phyloP scores from a whole-genome alignment of 2,329 filamentous ascomycete genomes.

The Elsinoe batatas region DNA sequence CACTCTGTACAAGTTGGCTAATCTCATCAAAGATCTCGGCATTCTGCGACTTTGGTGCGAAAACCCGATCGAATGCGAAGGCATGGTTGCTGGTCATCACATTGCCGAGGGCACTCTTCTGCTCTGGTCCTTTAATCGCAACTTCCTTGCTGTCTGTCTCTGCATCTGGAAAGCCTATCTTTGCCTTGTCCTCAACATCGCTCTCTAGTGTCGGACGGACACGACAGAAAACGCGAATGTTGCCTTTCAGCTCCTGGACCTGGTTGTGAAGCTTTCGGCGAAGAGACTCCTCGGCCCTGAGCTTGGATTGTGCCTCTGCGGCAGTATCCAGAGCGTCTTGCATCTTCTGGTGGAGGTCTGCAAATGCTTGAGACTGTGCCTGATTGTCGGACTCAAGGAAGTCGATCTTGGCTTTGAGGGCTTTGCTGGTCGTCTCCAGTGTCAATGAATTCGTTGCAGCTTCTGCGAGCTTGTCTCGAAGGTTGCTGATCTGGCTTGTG shows the following conservation, averaged over 20 bases:
- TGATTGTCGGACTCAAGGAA: constrained; percentile 86
- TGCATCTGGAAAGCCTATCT: constrained; percentile 60
- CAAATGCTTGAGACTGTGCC: constrained; percentile 77
- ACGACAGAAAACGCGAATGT: constrained; percentile 96
- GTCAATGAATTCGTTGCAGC: constrained; percentile 45
- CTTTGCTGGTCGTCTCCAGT: constrained; percentile 65
- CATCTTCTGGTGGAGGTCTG: constrained; percentile 68
- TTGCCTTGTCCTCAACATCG: constrained; percentile 56
- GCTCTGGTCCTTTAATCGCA: constrained; percentile 69
- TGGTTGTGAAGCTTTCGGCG: constrained; percentile 92
- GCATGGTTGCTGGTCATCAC: constrained; percentile 68
- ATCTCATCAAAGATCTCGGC: constrained; percentile 90
- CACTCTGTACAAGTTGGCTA: constrained; percentile 90
- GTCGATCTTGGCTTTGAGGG: constrained; percentile 70
- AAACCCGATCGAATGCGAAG: constrained; percentile 91
- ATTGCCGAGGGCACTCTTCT: constrained; percentile 68
- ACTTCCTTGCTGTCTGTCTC: constrained; percentile 82
- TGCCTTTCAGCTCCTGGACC: constrained; percentile 94
- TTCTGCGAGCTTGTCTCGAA: constrained; percentile 45
- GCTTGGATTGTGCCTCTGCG: constrained; percentile 63
- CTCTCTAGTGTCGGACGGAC: constrained; percentile 64
- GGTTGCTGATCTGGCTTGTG: constrained; percentile 47
- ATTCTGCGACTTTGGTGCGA: constrained; percentile 68
- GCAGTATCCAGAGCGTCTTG: constrained; percentile 65
- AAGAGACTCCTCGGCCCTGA: constrained; percentile 84